phyloP scores from a whole-genome alignment of 1,139 yeast species.

The Meyerozyma elateridarum region DNA sequence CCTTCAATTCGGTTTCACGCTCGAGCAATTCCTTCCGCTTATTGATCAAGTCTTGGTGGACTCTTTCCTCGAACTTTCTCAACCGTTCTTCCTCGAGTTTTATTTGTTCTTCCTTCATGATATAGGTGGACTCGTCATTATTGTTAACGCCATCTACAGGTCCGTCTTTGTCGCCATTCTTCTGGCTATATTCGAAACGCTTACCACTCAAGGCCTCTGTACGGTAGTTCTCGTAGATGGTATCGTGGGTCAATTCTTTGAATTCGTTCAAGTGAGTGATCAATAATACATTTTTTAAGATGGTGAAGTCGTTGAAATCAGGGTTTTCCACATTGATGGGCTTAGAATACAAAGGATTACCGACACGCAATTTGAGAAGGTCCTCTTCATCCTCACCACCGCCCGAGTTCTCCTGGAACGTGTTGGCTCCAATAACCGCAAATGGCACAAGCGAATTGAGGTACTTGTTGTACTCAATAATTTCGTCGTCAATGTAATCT shows the following conservation, averaged over 20 bases:
- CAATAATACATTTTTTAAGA: constrained; percentile 44
- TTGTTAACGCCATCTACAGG: constrained; percentile 10
- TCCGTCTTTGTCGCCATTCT: constrained; percentile 18
- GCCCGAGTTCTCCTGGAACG: constrained; percentile 30
- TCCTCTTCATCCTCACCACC: constrained; percentile 30
- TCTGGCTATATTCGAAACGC: constrained; percentile 37
- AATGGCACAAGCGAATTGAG: constrained; percentile 43
- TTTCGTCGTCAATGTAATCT: constrained; percentile 46
- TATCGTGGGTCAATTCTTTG: constrained; percentile 64
- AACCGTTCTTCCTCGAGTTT: constrained; percentile 76
- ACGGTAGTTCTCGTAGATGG: constrained; percentile 66
- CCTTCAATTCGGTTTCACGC: constrained; percentile 83
- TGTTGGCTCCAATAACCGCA: constrained; percentile 47
- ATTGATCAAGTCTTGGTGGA: constrained; percentile 80
- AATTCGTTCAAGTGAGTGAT: constrained; percentile 78
- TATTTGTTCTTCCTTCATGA: constrained; percentile 75
- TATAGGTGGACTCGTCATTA: constrained; percentile 42
- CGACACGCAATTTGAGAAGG: constrained; percentile 33
- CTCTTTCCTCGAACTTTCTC: constrained; percentile 77
- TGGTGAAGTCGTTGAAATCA: constrained; percentile 6
- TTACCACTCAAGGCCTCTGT: constrained; percentile 53
- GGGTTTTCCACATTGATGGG: constrained; percentile 15
- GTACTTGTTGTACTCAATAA: constrained; percentile 44
- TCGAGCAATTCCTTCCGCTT: constrained; percentile 82
- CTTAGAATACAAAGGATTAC: constrained; percentile 30